These are phyloP conservation scores for Mycena latifolia DNA, from an alignment of 768 basidiomycete genomes.

Conservation along the genomic window DNA sequence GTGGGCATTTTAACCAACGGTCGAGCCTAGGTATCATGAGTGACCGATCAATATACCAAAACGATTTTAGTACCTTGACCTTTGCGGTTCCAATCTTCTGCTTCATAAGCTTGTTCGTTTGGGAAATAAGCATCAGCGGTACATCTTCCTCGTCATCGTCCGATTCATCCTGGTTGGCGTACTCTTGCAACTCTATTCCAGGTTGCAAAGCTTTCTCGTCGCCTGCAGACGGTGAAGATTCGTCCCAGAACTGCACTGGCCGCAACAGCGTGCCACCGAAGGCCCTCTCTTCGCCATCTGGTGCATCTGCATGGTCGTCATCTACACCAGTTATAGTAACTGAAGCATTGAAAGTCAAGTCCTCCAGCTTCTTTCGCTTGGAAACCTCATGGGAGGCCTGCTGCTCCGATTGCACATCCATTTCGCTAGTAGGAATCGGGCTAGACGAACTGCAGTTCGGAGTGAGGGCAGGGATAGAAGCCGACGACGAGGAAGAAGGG, in stretches of 20 bases:
- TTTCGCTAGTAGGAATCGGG: constrained; percentile 55
- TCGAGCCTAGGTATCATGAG: constrained; percentile 21
- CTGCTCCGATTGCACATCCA: constrained; percentile 27
- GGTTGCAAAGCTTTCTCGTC: constrained; percentile 48
- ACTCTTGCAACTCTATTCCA: constrained; percentile 50
- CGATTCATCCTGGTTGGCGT: constrained; percentile 42
- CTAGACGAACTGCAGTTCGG: constrained; percentile 76
- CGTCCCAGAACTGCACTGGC: constrained; percentile 60
- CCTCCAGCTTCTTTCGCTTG: constrained; percentile 8
- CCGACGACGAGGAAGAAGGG: constrained; percentile 53
- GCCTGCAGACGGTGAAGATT: constrained; percentile 44
- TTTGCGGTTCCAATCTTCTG: constrained; percentile 23
- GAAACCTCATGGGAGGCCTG: background rate
- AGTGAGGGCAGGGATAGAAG: constrained; percentile 71
- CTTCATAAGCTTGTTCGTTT: constrained; percentile 32
- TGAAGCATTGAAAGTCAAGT: constrained; percentile 10
- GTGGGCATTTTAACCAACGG: constrained; percentile 20
- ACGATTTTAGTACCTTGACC: constrained; percentile 34
- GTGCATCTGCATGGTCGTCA: constrained; percentile 11
- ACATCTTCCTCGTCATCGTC: constrained; percentile 47
- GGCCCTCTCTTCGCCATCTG: constrained; percentile 47
- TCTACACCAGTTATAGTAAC: constrained; percentile 30
- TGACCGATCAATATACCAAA: constrained; percentile 8
- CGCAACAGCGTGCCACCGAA: constrained; percentile 53
- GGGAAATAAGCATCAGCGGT: constrained; percentile 38